Base-by-base conservation (phyloP, 2,329 filamentous ascomycete genomes). In the Geosmithia morbida region DNA sequence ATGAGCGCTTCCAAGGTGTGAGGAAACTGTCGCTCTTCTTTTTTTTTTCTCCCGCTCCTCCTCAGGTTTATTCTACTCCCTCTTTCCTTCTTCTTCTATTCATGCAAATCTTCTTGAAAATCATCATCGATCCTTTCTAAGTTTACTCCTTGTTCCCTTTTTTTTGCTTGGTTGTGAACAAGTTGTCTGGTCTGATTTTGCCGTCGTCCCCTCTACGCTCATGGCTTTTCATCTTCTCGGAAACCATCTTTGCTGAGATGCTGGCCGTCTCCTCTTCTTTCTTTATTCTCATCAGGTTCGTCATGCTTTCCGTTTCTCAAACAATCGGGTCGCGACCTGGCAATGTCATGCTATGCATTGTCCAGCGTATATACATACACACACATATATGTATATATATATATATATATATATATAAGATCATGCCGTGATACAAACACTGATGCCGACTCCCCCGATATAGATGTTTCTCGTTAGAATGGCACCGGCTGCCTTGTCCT, bases 381-480 rank as follows among this genome's bases (percentile, higher is more conserved):
- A 30, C 29, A n/a, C n/a, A n/a, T n/a, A n/a, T n/a, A n/a, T n/a
- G n/a, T n/a, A n/a, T n/a, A n/a, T n/a, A n/a, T n/a, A n/a, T n/a
- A n/a, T n/a, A n/a, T n/a, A n/a, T n/a, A n/a, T n/a, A n/a, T n/a
- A n/a, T n/a, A n/a, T n/a, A n/a, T 26, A 26, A 26, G 4, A 26
- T 26, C 22, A 26, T 26, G 22, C 22, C 4, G 8, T 26, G 22
- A n/a, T 26, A 26, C 22, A n/a, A n/a, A n/a, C n/a, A n/a, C n/a
- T n/a, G n/a, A 26, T 26, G 22, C 22, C 8, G 8, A 26, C 10
- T 41, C 13, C 2, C n/a, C n/a, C n/a, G n/a, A n/a, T 22, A 43
- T 49, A 69, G 67, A 71, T 68, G 64, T 62, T 59, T 57, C 56
- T 57, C 54, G 55, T 58, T 63, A 70, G 62, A 59, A 70, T 71